Evolutionary conservation across 495 filamentous ascomycete genomes (phyloP).

Genomic region (Neurospora pannonica): DNA sequence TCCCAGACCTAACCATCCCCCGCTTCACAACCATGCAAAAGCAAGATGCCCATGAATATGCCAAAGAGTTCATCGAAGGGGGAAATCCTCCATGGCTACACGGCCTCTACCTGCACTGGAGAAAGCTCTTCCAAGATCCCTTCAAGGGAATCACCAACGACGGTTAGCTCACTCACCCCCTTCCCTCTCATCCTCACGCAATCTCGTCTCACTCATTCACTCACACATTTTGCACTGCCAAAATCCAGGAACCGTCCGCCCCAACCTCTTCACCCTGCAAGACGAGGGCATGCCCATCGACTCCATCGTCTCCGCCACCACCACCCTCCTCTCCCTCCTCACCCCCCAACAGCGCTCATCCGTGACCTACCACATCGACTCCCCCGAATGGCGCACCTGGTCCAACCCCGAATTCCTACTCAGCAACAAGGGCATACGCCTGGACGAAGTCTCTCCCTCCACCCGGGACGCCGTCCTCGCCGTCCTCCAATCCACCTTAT

Average conservation of each 20-base stretch:
- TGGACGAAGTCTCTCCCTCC: slow-evolving; percentile 44
- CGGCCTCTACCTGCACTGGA: slow-evolving; percentile 56
- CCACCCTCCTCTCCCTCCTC: slow-evolving; percentile 33
- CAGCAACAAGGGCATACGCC: slow-evolving; percentile 51
- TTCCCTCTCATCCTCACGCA: not conserved
- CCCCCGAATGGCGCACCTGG: slow-evolving; percentile 64
- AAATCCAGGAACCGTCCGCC: slow-evolving; percentile 40
- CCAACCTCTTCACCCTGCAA: slow-evolving; percentile 46
- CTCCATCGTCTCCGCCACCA: slow-evolving; percentile 41
- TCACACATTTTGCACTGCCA: not conserved
- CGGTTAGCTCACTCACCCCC: slow-evolving; percentile 31
- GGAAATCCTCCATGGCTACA: slow-evolving; percentile 60
- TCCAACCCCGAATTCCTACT: slow-evolving; percentile 66
- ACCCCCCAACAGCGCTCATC: slow-evolving; percentile 37
- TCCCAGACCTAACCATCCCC: slow-evolving; percentile 50
- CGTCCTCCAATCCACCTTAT: slow-evolving; percentile 49
- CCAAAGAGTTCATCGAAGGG: slow-evolving; percentile 47
- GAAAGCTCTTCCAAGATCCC: slow-evolving; percentile 54
- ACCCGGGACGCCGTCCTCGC: slow-evolving; percentile 41
- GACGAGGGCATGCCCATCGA: slow-evolving; percentile 53
- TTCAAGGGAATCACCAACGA: slow-evolving; percentile 64
- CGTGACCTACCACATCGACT: slow-evolving; percentile 53
- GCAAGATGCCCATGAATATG: slow-evolving; percentile 57
- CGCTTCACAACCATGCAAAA: slow-evolving; percentile 55
- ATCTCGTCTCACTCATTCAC: not conserved